These are phyloP conservation scores for Chrysoporthe cubensis DNA, from an alignment of 2,329 filamentous ascomycete species.

Conservation along the genomic window DNA sequence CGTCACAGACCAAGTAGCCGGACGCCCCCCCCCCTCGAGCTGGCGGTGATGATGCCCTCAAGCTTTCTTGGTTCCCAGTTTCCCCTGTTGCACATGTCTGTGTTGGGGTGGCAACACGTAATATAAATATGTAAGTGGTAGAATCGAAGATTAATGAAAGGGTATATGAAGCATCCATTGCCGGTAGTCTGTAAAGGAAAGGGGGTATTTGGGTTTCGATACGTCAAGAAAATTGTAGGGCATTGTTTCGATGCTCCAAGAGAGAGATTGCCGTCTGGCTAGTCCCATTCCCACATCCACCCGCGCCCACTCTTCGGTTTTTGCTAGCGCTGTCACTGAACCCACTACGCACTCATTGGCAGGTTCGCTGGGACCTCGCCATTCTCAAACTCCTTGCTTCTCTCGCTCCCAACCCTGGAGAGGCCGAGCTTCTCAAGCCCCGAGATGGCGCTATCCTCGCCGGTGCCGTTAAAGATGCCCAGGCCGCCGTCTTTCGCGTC, in stretches of 20 bases:
- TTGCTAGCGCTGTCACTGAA: neutral
- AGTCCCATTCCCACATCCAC: neutral
- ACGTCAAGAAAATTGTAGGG: neutral
- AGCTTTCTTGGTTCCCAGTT: neutral
- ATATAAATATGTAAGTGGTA: neutral
- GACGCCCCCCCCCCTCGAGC: neutral
- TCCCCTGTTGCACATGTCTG: neutral
- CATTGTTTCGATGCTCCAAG: neutral
- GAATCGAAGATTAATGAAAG: conserved; percentile 20
- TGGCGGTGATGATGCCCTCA: neutral
- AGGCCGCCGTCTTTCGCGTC: conserved; percentile 47
- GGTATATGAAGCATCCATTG: conserved; percentile 22
- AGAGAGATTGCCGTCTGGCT: neutral
- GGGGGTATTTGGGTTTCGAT: conserved; percentile 19
- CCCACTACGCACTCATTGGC: conserved; percentile 38
- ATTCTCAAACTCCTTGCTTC: conserved; percentile 31
- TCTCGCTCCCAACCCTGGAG: conserved; percentile 40
- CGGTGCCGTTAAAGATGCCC: conserved; percentile 33
- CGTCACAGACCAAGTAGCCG: neutral
- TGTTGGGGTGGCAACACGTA: neutral
- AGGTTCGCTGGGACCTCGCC: conserved; percentile 32
- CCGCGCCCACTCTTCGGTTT: no score
- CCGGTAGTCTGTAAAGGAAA: conserved; percentile 11
- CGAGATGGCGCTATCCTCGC: conserved; percentile 46
- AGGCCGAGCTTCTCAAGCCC: conserved; percentile 46